Conservation (phyloP, 495 filamentous ascomycete genomes). For the Neurospora sp. region DNA sequence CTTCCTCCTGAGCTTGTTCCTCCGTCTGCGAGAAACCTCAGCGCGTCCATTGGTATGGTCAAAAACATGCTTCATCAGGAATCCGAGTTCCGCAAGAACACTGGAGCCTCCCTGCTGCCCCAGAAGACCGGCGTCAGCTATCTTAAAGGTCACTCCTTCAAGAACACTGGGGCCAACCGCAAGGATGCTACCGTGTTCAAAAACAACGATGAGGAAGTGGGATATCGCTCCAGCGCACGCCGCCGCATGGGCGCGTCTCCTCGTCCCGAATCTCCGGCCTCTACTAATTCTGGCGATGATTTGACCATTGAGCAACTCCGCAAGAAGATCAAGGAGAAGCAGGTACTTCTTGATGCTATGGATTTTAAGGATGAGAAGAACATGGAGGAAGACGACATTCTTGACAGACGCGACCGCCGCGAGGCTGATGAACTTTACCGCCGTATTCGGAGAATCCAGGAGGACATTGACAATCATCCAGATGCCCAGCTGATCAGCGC, state of each 20-base stretch:
- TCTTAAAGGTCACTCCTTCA: conserved; percentile 91
- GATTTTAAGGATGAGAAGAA: conserved; percentile 92
- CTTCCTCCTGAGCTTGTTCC: conserved; percentile 91
- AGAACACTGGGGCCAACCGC: conserved; percentile 43
- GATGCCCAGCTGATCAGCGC: conserved; percentile 60
- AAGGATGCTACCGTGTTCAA: conserved; percentile 97
- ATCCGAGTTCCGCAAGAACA: conserved; percentile 72
- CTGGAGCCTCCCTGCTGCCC: conserved; percentile 76
- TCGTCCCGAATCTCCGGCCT: conserved; percentile 60
- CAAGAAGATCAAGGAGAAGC: conserved; percentile 92
- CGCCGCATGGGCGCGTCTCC: conserved; percentile 76
- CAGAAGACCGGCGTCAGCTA: conserved; percentile 98
- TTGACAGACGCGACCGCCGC: conserved; percentile 81
- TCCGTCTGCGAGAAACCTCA: conserved; percentile 89
- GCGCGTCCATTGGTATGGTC: conserved; percentile 82
- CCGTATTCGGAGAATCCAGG: conserved; percentile 86
- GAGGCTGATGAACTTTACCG: conserved; percentile 93
- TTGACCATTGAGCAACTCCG: conserved; percentile 74
- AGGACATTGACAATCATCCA: conserved; percentile 90
- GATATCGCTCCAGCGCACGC: conserved; percentile 89
- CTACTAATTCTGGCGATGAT: conserved; percentile 64
- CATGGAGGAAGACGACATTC: conserved; percentile 80
- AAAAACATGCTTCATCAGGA: conserved; percentile 88
- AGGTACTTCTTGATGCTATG: conserved; percentile 91
- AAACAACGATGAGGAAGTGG: conserved; percentile 83